These are phyloP conservation scores for Ganoderma resinaceum DNA, from an alignment of 1,284 basidiomycete species.

Conservation along the genomic window DNA sequence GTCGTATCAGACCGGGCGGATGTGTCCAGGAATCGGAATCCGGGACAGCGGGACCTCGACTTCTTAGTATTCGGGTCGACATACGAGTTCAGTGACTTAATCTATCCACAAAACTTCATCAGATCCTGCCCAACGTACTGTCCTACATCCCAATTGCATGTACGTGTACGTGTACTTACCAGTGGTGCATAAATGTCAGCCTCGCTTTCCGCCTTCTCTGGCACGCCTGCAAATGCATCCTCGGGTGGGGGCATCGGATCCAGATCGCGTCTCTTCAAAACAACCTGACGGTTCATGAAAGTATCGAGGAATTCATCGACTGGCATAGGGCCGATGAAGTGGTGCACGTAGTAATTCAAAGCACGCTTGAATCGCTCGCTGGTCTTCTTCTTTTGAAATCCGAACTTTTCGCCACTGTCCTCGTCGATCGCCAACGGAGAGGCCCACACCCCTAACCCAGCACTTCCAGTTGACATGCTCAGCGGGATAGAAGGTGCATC, in stretches of 20 bases:
- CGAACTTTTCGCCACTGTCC: not conserved
- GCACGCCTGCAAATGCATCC: not conserved
- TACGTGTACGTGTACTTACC: not conserved
- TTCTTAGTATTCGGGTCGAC: no score
- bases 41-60: not conserved
- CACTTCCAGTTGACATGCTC: no score
- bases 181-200: not conserved
- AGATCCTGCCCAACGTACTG: no score
- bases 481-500: no score
- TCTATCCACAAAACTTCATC: no score
- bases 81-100: no score
- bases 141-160: no score
- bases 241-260: not conserved
- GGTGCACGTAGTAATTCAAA: not conserved
- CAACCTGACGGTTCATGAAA: not conserved
- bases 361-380: not conserved
- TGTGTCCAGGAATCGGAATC: not conserved
- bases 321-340: not conserved
- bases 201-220: not conserved
- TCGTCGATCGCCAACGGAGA: not conserved
- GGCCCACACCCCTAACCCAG: not conserved
- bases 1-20: not conserved
- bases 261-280: no score
- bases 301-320: not conserved
- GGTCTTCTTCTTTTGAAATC: not conserved